Base-by-base conservation (phyloP, 768 basidiomycete genomes). In the Sporobolomyces pararoseus region DNA sequence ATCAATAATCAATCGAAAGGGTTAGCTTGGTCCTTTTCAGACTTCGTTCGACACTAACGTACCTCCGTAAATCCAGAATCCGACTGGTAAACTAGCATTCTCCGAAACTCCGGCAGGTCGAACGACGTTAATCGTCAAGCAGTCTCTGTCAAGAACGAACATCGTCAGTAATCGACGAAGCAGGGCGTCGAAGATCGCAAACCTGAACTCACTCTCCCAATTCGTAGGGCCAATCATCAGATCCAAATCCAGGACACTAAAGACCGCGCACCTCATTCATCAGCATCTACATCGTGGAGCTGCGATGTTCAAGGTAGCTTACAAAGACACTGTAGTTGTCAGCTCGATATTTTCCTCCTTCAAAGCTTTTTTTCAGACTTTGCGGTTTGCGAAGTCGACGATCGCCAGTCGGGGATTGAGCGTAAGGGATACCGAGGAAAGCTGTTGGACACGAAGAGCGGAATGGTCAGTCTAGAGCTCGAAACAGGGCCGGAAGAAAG, bases 41-140 rank as follows among this genome's bases (percentile, higher is more conserved):
- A 29, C 65, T 80, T 44, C n/a, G n/a, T n/a, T n/a, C n/a, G n/a
- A n/a, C n/a, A n/a, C n/a, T n/a, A n/a, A n/a, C n/a, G n/a, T n/a
- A n/a, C n/a, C 39, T 9, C 69, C 81, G 80, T 72, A 79, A 69
- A 63, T 81, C 69, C 69, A 75, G 29, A 62, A 7, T 10, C 67
- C 71, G 23, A 75, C 67, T 16, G 74, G 74, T 1, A 75, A 51
- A 6, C 52, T 63, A 23, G 37, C 39, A 25, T 29, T 50, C 9
- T 35, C 29, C 0, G 31, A n/a, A 5, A 35, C 51, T 16, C 71
- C 71, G 6, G 63, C 64, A 1, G 75, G 75, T 2, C 73, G 70
- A 17, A 75, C 44, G 16, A 76, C 62, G 44, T 75, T 75, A 37
- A 76, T 13, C 3, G 52, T 57, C 10, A 76, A 44, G 60, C 75